Evolutionary conservation across 179 eudicot species (phyloP), one percentile per base, ranked within the genome.

Genomic region (Corrigiola litoralis): DNA sequence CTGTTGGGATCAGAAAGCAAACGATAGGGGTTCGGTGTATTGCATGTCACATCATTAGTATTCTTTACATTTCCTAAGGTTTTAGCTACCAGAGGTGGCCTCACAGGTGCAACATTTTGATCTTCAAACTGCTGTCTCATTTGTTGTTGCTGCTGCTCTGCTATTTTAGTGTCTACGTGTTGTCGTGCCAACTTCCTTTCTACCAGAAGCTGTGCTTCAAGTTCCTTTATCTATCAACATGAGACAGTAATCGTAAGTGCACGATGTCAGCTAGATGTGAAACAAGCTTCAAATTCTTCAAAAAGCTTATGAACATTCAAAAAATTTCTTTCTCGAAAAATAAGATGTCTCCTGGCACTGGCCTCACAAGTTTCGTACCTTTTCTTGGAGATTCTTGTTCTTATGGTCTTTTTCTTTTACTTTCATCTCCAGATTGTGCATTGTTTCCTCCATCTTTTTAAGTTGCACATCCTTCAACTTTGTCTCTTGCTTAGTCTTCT

Each of bases 121-220:
- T 82, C 87, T 34, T 87, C 88, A 37, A 73, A 63, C 57, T 81
- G 86, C 59, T 76, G 88, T 53, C 75, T 69, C 67, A 68, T 70
- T 28, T 72, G 66, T 40, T 69, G 82, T 38, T 69, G 87, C 60
- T 82, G 86, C 66, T 76, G 87, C 65, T 89, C 96, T 7, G 85
- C 88, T 44, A 92, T 76, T 72, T 82, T 89, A 6, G 87, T 77
- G 76, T 87, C 96, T n/a, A 92, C 89, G 40, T 89, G 96, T 68
- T 90, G 96, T 24, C 96, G 70, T 66, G 98, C 98, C 60, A 92
- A 75, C 81, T 82, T 92, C 67, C 98, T 75, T 79, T 92, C 98
- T 25, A 89, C 80, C 74, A 89, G 58, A 45, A 92, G 89, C 53
- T 92, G 96, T 9, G 95, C 75, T 74, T 92, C 98, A 57, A 92